Evolutionary conservation across 2,329 filamentous ascomycete genomes (phyloP).

Genomic region (Diaporthe sp.): DNA sequence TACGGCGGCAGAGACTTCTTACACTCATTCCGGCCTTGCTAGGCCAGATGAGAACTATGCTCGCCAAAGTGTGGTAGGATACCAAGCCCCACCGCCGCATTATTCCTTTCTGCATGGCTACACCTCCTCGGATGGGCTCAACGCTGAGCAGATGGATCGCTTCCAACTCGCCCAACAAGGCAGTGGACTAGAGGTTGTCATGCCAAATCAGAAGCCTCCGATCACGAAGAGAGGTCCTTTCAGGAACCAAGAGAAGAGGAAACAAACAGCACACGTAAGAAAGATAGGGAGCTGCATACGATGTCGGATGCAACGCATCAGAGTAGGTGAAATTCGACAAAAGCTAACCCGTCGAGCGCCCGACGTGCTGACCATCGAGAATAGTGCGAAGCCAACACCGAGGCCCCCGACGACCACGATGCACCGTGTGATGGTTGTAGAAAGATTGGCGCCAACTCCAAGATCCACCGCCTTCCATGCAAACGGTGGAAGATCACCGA

Average conservation of each 20-base stretch:
- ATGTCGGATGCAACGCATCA: slow-evolving; percentile 72
- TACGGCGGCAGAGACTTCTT: background rate
- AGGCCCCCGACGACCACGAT: slow-evolving; percentile 51
- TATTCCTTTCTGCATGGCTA: slow-evolving; percentile 18
- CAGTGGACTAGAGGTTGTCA: slow-evolving; percentile 42
- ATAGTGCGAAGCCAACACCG: slow-evolving; percentile 66
- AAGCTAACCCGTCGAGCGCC: background rate
- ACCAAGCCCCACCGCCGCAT: slow-evolving; percentile 14
- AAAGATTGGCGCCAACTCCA: slow-evolving; percentile 60
- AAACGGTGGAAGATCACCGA: slow-evolving; percentile 72
- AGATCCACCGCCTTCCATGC: slow-evolving; percentile 67
- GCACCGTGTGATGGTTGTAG: slow-evolving; percentile 67
- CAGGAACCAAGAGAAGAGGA: slow-evolving; percentile 62
- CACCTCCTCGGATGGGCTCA: slow-evolving; percentile 24
- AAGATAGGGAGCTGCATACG: slow-evolving; percentile 71
- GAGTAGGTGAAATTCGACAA: slow-evolving; percentile 56
- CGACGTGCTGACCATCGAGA: slow-evolving; percentile 9
- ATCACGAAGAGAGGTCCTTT: slow-evolving; percentile 65
- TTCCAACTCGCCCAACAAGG: slow-evolving; percentile 37
- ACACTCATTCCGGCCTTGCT: background rate
- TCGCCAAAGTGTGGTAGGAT: background rate
- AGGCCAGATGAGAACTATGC: slow-evolving; percentile 1
- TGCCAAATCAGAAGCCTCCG: slow-evolving; percentile 51
- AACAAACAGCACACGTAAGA: slow-evolving; percentile 68
- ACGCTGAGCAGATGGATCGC: slow-evolving; percentile 23